A percentile compares a stretch with the other conserved stretches of the same genome.
Evolutionary conservation across 805 yeast species (phyloP).

Genomic region (Wickerhamiella domercqiae): DNA sequence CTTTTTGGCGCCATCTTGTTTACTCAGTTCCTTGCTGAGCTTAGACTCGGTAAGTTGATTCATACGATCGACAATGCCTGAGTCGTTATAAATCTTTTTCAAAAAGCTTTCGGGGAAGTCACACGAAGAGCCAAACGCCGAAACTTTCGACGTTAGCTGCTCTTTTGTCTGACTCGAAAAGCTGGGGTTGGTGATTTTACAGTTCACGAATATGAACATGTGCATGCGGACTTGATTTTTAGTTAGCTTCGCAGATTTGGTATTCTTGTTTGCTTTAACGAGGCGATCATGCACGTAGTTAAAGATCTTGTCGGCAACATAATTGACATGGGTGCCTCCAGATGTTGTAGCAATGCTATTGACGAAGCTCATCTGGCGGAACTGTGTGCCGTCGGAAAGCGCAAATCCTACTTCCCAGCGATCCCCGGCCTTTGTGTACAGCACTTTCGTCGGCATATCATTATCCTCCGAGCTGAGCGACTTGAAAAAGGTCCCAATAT

Average conservation of each 20-base stretch:
- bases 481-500: slow-evolving; percentile 77
- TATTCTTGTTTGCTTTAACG: slow-evolving; percentile 46
- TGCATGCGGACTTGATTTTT: slow-evolving; percentile 81
- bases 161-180: slow-evolving; percentile 97
- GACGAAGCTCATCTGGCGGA: slow-evolving; percentile 91
- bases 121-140: slow-evolving; percentile 79
- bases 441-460: slow-evolving; percentile 31
- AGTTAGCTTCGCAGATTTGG: slow-evolving; percentile 49
- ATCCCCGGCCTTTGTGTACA: slow-evolving; percentile 66
- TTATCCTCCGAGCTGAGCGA: slow-evolving; percentile 35
- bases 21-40: slow-evolving; percentile 74
- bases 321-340: slow-evolving; percentile 92
- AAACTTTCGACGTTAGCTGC: slow-evolving; percentile 74
- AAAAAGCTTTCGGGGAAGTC: slow-evolving; percentile 67
- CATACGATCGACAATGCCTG: slow-evolving; percentile 56
- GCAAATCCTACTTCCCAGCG: slow-evolving; percentile 97
- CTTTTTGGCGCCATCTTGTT: slow-evolving; percentile 71
- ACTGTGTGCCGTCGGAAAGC: slow-evolving; percentile 63
- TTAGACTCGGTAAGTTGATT: slow-evolving; percentile 73
- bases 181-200: slow-evolving; percentile 90
- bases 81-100: slow-evolving; percentile 44
- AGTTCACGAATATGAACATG: slow-evolving; percentile 80
- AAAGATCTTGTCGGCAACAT: slow-evolving; percentile 70
- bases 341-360: slow-evolving; percentile 94
- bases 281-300: slow-evolving; percentile 57